These are phyloP conservation scores for Cucumis melo DNA, from an alignment of 306 rosid genomes.

Conservation along the genomic window DNA sequence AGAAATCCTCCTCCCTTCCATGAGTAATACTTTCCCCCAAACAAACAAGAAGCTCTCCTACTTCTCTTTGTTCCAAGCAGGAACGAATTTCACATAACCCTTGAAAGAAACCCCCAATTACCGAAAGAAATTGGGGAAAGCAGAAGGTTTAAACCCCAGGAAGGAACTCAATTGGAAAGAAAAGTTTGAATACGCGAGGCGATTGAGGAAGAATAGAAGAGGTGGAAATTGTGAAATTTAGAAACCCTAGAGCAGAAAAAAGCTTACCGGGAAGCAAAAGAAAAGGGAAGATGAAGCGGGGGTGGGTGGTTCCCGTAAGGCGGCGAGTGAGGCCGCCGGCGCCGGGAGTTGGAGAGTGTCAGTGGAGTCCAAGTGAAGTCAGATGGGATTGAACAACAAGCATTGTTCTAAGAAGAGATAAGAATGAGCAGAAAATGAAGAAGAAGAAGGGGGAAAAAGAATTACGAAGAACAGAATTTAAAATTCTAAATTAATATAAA, in stretches of 20 bases:
- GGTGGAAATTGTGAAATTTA: background rate
- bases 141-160: background rate
- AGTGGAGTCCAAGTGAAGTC: conserved; percentile 5
- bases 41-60: background rate
- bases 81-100: background rate
- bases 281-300: background rate
- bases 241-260: conserved; percentile 3
- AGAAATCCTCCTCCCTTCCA: conserved; percentile 69
- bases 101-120: background rate
- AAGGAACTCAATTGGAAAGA: background rate
- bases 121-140: background rate
- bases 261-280: background rate
- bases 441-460: background rate
- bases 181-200: background rate
- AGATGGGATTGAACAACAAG: background rate
- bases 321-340: background rate
- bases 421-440: background rate
- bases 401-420: background rate
- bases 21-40: conserved; percentile 2
- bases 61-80: background rate
- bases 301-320: background rate
- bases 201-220: background rate
- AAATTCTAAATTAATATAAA: background rate
- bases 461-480: background rate
- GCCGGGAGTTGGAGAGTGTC: background rate